A percentile compares a stretch with the other conserved stretches of the same genome.
Evolutionary conservation across 495 filamentous ascomycete genomes (phyloP).

Genomic region (Hyaloscypha hepaticicola): DNA sequence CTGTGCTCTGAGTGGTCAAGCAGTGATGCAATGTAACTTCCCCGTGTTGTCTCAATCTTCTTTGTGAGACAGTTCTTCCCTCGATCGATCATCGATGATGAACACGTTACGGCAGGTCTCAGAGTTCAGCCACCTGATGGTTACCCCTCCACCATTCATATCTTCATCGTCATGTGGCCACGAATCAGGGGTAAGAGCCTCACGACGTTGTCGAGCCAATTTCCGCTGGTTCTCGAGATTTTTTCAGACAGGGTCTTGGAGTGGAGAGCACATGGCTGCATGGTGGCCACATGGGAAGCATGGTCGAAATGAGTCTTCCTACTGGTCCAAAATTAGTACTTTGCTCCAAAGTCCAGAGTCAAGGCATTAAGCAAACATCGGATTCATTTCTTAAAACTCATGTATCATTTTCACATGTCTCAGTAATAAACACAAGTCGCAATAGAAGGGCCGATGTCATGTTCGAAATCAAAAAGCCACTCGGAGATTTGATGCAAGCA

Average conservation of each 20-base stretch:
- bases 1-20: neutral
- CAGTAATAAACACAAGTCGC: neutral
- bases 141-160: neutral
- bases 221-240: neutral
- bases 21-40: neutral
- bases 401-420: neutral
- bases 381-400: neutral
- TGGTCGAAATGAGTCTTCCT: neutral
- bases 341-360: no score
- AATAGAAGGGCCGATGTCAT: neutral
- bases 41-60: neutral
- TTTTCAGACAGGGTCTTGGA: neutral
- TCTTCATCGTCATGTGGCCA: neutral
- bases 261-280: neutral
- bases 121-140: neutral
- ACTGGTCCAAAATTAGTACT: neutral
- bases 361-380: no score
- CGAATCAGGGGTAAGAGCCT: neutral
- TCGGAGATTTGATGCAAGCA: neutral
- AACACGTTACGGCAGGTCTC: no score
- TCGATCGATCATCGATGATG: neutral
- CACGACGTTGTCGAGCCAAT: neutral
- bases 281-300: neutral
- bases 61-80: neutral
- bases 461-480: neutral